Percentiles rank a stretch among this genome's conserved stretches.
Evolutionary conservation across 371 early-diverging fungal species (phyloP).

Genomic region (Mucor velutinosus): DNA sequence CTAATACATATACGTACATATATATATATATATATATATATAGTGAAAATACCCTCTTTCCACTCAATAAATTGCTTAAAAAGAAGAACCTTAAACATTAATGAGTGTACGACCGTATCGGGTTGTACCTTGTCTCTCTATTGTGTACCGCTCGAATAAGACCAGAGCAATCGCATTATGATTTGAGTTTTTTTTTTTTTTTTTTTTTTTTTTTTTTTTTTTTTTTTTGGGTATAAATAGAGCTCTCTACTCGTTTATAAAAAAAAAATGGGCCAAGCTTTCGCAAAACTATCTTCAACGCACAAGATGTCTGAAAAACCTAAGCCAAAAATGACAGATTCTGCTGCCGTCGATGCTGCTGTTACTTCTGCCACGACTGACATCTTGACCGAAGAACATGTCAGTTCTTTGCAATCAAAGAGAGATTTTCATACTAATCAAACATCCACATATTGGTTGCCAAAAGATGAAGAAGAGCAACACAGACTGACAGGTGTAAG

Average conservation of each 20-base stretch:
- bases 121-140: not conserved
- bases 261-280: not conserved
- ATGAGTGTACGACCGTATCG: not conserved
- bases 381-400: not conserved
- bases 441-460: slow-evolving; percentile 17
- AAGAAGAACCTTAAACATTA: not conserved
- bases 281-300: not conserved
- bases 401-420: not conserved
- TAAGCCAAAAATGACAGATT: not conserved
- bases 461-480: slow-evolving; percentile 26
- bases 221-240: not conserved
- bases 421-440: slow-evolving; percentile 34
- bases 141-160: not conserved
- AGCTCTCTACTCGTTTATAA: not conserved
- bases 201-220: too few relatives aligned
- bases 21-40: too few relatives aligned
- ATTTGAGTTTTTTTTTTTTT: not conserved
- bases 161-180: not conserved
- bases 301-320: not conserved
- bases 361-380: not conserved
- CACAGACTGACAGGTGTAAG: slow-evolving; percentile 17
- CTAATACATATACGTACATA: not conserved
- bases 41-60: not conserved
- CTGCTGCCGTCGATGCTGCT: not conserved
- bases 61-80: not conserved